A percentile compares a stretch with the other conserved stretches of the same genome.
Evolutionary conservation across 768 basidiomycete genomes (phyloP).

Genomic region (Leccinellum albellum): DNA sequence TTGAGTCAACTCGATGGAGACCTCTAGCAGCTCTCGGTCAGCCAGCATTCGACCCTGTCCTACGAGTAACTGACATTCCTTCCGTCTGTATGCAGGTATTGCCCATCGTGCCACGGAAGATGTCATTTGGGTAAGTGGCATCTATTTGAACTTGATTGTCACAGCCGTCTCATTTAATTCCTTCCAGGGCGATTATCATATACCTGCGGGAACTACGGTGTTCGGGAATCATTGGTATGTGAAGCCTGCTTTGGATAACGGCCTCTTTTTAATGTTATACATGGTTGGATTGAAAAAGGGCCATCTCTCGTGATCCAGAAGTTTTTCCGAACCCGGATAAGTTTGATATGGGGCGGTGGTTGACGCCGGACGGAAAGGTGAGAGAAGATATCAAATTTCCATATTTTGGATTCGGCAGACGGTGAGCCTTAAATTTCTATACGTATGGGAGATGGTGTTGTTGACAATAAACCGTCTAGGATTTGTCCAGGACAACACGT

Average conservation of each 20-base stretch:
- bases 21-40: slow-evolving; percentile 25
- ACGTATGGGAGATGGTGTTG: not conserved
- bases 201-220: slow-evolving; percentile 20
- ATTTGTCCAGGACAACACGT: slow-evolving; percentile 62
- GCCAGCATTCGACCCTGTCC: not conserved
- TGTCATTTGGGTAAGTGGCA: slow-evolving; percentile 13
- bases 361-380: slow-evolving; percentile 21
- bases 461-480: slow-evolving; percentile 24
- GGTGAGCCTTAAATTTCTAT: slow-evolving; percentile 10
- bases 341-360: slow-evolving; percentile 36
- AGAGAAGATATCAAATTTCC: slow-evolving; percentile 46
- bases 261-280: not conserved
- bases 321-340: slow-evolving; percentile 34
- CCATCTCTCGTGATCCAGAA: slow-evolving; percentile 36
- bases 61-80: too few relatives aligned
- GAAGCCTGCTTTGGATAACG: not conserved
- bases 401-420: slow-evolving; percentile 50
- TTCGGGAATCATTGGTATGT: slow-evolving; percentile 18
- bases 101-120: slow-evolving; percentile 17
- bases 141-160: not conserved
- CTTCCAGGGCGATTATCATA: slow-evolving; percentile 13
- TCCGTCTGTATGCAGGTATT: not conserved
- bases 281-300: slow-evolving; percentile 14
- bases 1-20: slow-evolving; percentile 35
- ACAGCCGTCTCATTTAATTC: not conserved